Conservation (phyloP, 2,329 filamentous ascomycete species). For the Fusarium vanettenii region DNA sequence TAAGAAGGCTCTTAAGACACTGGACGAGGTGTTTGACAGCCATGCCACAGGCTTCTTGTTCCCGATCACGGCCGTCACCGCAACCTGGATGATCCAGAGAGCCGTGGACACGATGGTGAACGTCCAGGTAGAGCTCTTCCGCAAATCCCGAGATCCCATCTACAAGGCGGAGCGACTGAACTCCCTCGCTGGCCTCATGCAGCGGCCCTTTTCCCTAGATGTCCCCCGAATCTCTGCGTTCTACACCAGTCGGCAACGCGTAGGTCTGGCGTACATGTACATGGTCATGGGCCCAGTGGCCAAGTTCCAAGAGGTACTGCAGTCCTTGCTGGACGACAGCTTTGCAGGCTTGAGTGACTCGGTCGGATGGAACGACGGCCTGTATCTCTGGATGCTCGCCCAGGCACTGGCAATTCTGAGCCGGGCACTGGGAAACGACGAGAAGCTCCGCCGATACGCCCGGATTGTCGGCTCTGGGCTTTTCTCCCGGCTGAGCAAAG, state of each 20-base stretch:
- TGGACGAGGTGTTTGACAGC: slow-evolving; percentile 41
- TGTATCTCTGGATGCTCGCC: not conserved
- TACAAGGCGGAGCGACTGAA: not conserved
- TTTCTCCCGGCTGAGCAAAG: not conserved
- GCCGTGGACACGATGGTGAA: not conserved
- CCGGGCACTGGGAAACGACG: not conserved
- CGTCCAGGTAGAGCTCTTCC: slow-evolving; percentile 6
- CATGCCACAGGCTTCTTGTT: not conserved
- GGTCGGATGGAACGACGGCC: slow-evolving; percentile 4
- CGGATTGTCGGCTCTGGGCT: not conserved
- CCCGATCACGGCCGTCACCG: not conserved
- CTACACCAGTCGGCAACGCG: not conserved
- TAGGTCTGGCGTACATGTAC: slow-evolving; percentile 11
- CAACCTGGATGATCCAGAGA: fast-evolving
- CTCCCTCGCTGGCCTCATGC: not conserved
- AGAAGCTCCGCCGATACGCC: not conserved
- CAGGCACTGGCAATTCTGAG: not conserved
- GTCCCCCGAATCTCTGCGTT: not conserved
- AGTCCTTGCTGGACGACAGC: not conserved
- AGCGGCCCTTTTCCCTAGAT: not conserved
- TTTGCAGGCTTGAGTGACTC: not conserved
- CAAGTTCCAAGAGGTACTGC: not conserved
- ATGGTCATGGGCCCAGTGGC: not conserved
- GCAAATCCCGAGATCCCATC: not conserved
- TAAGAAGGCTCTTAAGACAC: slow-evolving; percentile 8